Evolutionary conservation across 164 flowering plant species (phyloP), one percentile per base, ranked within the genome.

Genomic region (Platanus orientalis): DNA sequence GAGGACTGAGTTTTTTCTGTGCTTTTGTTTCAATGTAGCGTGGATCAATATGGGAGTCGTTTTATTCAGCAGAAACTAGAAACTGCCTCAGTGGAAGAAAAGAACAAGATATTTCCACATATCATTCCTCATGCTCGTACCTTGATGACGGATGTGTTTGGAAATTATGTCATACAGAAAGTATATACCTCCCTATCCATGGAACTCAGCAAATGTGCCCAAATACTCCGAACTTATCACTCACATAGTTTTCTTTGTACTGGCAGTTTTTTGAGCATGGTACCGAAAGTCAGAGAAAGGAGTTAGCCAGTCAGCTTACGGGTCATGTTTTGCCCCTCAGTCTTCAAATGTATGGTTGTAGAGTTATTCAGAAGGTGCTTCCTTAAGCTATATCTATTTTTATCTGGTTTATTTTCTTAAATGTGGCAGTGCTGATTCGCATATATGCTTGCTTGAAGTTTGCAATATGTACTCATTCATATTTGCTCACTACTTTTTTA

Each of bases 271-370:
- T 92, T 70, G 98, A 89, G 78, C 92, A 86, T 79, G 98, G 96
- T 14, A 82, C 86, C 24, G 84, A 78, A 60, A 76, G 74, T 64
- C 92, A 92, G 74, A 83, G 91, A 68, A 77, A 78, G 62, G 92
- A 89, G 64, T 74, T 92, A 64, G 88, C 91, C 4, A 74, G 70
- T 63, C 86, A 89, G 71, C 85, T 92, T 50, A 74, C 79, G 17
- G 90, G 95, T 50, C 89, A 89, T 83, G 95, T 92, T 58, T 80
- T 92, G 71, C 79, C 91, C 61, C 92, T 89, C 34, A 87, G 95
- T 75, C 88, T 92, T 69, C 98, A 92, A 75, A 92, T 89, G 95
- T 89, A 92, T 78, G 96, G 98, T 36, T 89, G 96, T 79, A 76
- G 96, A 79, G 96, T 92, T 29, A 88, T 92, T 62, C 96, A 92